Evolutionary conservation across 768 basidiomycete genomes (phyloP), one percentile per base, ranked within the genome.

Genomic region (Mycena metata): DNA sequence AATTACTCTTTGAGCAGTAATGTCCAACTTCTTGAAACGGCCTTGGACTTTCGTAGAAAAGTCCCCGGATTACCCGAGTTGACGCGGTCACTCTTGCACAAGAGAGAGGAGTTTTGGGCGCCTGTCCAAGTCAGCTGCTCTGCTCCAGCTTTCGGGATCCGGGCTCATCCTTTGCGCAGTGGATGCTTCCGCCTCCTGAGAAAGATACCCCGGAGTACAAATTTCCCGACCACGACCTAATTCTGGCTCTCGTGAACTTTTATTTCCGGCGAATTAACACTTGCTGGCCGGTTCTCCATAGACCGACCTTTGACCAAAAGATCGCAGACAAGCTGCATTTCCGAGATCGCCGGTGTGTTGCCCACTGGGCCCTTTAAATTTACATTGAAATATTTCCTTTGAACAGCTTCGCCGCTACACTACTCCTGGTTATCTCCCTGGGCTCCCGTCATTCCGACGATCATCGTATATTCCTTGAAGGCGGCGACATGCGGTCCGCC

Each of bases 271-370:
- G 86, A 42, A 67, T 85, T 66, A 91, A 94, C 69, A 64, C 73
- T 2, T 82, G 85, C 55, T 75, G 84, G 2, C 93, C 94, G 0
- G 80, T 96, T 5, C 78, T 97, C 5, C 94, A 96, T 74, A 85
- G 89, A 0, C 89, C 89, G 0, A 88, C 88, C 16, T 95, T 96
- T 67, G 84, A 90, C 49, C 76, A 77, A 36, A 80, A 83, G 19
- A 75, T 91, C 41, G 74, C 74, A 1, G 81, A 85, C 11, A 83
- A 84, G 0, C 73, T 88, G 4, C 89, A 94, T 75, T 73, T 81
- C 17, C 78, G 73, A 2, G 85, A 92, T 62, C n/a, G 79, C 30
- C 30, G 30, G 30, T 30, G 30, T 6, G 30, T 30, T 6, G 30
- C 30, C 3, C 30, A 30, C 30, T 30, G 30, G 3, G 30, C 30